phyloP scores from a whole-genome alignment of 345 rosid genomes.

The Iberis pinnata region DNA sequence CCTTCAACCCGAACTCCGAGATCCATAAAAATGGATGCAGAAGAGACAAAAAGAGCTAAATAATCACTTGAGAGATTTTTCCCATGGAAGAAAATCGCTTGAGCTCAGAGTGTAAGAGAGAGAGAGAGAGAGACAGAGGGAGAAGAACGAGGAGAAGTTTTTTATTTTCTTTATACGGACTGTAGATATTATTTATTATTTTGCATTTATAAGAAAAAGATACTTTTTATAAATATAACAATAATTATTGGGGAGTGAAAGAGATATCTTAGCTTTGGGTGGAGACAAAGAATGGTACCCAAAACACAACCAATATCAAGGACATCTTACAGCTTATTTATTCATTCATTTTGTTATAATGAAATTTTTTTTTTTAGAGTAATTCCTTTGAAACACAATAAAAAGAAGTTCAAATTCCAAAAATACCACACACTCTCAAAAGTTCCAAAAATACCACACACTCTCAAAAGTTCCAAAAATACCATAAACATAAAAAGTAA shows the following conservation, averaged over 20 bases:
- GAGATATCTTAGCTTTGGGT: constrained; percentile 26
- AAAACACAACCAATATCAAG: background rate
- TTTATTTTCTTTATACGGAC: constrained; percentile 26
- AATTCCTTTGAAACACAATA: too few species aligned
- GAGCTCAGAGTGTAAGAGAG: constrained; percentile 30
- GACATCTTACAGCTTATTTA: too few species aligned
- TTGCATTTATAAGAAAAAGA: background rate
- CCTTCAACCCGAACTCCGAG: constrained; percentile 50
- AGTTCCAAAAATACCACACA: too few species aligned
- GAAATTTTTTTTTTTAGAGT: too few species aligned
- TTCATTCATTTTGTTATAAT: too few species aligned
- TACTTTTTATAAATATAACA: constrained; percentile 2
- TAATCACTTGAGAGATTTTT: constrained; percentile 30
- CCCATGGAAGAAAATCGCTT: constrained; percentile 34
- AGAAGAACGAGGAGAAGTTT: constrained; percentile 23
- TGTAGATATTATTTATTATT: constrained; percentile 12
- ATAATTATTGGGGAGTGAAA: constrained; percentile 21
- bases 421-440: too few species aligned
- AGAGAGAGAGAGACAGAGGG: constrained; percentile 14
- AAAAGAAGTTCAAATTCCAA: too few species aligned
- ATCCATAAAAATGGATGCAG: constrained; percentile 43
- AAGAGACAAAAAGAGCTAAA: constrained; percentile 24
- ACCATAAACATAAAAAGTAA: too few species aligned
- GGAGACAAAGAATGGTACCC: constrained; percentile 34
- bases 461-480: too few species aligned